Evolutionary conservation across 768 basidiomycete genomes (phyloP).

Genomic region (Tulasnella sp.): DNA sequence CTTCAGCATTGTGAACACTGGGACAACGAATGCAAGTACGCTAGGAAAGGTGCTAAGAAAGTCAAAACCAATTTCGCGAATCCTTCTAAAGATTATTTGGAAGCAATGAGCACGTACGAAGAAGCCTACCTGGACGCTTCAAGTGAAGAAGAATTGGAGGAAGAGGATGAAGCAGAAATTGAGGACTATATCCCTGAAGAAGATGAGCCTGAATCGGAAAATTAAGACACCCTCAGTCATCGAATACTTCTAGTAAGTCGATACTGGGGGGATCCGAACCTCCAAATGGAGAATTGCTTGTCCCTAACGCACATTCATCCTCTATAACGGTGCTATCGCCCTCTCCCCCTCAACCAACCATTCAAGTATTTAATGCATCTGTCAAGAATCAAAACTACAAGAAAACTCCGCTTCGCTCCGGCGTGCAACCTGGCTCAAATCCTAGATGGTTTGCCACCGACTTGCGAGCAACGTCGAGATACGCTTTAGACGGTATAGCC

Average conservation of each 20-base stretch:
- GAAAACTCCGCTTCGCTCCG: too few relatives aligned
- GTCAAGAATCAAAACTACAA: neutral
- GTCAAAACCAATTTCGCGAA: constrained; percentile 40
- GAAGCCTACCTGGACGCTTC: constrained; percentile 38
- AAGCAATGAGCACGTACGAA: constrained; percentile 42
- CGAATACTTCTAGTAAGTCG: neutral
- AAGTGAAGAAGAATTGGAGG: neutral
- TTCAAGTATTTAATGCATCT: neutral
- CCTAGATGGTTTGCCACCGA: too few relatives aligned
- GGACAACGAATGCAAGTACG: constrained; percentile 42
- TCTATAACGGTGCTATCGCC: neutral
- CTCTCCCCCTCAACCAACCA: neutral
- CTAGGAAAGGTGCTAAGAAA: constrained; percentile 36
- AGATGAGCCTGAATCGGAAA: neutral
- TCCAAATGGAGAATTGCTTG: neutral
- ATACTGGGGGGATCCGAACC: neutral
- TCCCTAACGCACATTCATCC: neutral
- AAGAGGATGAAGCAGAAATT: neutral
- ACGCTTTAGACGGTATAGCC: too few relatives aligned
- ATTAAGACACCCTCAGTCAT: neutral
- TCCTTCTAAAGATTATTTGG: neutral
- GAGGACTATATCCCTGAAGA: neutral
- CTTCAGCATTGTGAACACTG: too few relatives aligned
- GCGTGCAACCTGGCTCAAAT: too few relatives aligned
- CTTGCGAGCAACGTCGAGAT: too few relatives aligned